phyloP scores from a whole-genome alignment of 352 stramenopile species.

The Phytophthora rubi region DNA sequence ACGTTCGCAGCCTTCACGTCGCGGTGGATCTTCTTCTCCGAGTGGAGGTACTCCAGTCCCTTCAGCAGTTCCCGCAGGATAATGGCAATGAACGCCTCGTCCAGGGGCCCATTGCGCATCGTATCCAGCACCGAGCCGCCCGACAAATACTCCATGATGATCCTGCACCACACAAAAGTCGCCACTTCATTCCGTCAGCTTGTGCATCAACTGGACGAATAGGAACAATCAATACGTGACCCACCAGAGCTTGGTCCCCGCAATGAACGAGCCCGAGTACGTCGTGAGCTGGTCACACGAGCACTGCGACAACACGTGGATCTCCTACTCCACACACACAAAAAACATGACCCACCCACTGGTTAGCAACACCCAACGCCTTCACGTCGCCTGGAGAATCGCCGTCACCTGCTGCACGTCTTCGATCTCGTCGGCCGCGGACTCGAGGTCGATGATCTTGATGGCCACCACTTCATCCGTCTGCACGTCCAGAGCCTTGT shows the following conservation, averaged over 20 bases:
- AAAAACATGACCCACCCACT: background rate
- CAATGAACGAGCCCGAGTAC: conserved; percentile 90
- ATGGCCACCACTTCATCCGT: conserved; percentile 77
- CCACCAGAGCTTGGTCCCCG: conserved; percentile 84
- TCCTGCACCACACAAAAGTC: conserved; percentile 50
- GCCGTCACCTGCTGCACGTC: conserved; percentile 77
- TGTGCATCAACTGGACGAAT: background rate
- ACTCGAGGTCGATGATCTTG: conserved; percentile 89
- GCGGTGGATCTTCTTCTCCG: conserved; percentile 87
- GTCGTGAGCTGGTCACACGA: conserved; percentile 90
- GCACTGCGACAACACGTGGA: conserved; percentile 90
- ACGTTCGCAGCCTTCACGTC: conserved; percentile 89
- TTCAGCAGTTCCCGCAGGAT: conserved; percentile 83
- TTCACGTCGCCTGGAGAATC: background rate
- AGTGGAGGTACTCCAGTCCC: conserved; percentile 82
- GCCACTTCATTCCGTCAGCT: background rate
- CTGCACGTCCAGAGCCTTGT: conserved; percentile 72
- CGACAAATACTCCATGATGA: conserved; percentile 95
- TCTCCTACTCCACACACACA: conserved; percentile 66
- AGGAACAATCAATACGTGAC: background rate
- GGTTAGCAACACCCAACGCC: background rate
- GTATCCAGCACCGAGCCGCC: conserved; percentile 91
- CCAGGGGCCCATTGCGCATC: conserved; percentile 78
- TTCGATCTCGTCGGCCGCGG: conserved; percentile 85
- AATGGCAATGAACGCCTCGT: conserved; percentile 86